phyloP scores from a whole-genome alignment of 345 rosid genomes.

The Streptanthus diversifolius region DNA sequence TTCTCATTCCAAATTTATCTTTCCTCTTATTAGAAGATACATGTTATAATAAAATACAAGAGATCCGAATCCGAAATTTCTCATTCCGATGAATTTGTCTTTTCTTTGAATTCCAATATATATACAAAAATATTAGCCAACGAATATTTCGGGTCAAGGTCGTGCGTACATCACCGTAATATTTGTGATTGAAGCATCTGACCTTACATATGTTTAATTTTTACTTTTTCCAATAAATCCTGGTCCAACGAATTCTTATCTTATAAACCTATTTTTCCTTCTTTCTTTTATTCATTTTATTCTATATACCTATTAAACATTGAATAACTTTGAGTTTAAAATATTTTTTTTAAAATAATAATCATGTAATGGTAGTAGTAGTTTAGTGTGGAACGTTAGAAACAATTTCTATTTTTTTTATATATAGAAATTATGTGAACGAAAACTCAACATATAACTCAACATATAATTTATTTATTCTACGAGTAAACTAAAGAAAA shows the following conservation, averaged over 20 bases:
- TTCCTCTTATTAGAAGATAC: not conserved
- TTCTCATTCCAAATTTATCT: not conserved
- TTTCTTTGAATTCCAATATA: not conserved
- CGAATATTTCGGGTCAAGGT: conserved; percentile 3
- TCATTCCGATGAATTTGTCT: not conserved
- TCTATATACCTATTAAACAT: not conserved
- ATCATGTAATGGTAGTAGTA: not conserved
- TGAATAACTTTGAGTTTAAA: not conserved
- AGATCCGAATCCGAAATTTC: not conserved
- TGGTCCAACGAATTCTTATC: not conserved
- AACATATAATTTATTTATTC: not conserved
- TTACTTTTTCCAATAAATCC: not conserved
- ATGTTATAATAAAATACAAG: not conserved
- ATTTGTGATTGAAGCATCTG: not conserved
- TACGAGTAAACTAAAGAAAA: not conserved
- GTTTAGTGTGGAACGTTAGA: not conserved
- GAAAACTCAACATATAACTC: no score
- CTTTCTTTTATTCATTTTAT: no score
- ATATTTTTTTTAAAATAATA: not conserved
- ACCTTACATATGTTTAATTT: not conserved
- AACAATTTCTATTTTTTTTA: not conserved
- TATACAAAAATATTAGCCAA: not conserved
- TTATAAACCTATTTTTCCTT: not conserved
- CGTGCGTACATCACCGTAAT: not conserved
- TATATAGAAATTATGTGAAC: no score